Evolutionary conservation across 2,329 filamentous ascomycete genomes (phyloP).

Genomic region (Epichloe baconii): DNA sequence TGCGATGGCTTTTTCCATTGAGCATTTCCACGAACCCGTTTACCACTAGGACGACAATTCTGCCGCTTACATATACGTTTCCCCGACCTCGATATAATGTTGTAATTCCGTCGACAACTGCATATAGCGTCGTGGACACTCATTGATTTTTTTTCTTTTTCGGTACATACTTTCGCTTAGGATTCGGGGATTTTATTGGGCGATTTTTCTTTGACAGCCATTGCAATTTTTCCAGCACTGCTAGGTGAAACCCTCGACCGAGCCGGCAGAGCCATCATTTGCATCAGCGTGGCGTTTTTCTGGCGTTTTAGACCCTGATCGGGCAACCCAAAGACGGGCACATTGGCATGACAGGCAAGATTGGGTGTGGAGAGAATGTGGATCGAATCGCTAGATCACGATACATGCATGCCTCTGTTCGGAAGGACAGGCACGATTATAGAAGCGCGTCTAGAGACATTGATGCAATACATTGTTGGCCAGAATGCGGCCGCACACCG

Average conservation of each 20-base stretch:
- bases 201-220: neutral
- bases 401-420: too few relatives aligned
- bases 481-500: too few relatives aligned
- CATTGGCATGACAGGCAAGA: neutral
- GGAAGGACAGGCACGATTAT: neutral
- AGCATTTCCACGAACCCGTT: conserved; percentile 10
- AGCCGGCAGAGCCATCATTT: neutral
- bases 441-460: neutral
- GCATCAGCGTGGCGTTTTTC: conserved; percentile 6
- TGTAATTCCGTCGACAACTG: conserved; percentile 2
- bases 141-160: neutral
- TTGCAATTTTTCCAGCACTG: neutral
- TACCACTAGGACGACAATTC: neutral
- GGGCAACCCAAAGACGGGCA: neutral
- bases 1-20: neutral
- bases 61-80: neutral
- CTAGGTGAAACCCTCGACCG: neutral
- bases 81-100: conserved; percentile 1
- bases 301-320: neutral
- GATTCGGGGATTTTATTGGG: neutral
- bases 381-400: neutral
- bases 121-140: neutral
- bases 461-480: neutral
- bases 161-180: neutral
- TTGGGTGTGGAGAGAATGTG: neutral